Base-by-base conservation (phyloP, 179 eudicot species). In the Beta macrorhiza region DNA sequence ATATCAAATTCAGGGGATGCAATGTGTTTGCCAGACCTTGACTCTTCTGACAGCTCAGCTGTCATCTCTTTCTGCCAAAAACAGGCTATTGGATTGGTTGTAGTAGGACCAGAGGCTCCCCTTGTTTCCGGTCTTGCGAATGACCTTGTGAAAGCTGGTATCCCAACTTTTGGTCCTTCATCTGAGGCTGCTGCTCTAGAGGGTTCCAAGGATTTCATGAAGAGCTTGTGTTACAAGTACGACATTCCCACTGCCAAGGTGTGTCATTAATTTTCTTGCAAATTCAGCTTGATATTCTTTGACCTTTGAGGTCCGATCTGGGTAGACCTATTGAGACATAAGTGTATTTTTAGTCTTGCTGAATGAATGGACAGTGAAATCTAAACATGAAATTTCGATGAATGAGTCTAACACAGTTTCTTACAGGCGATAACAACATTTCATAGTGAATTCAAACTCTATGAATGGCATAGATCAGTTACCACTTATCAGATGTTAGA, bases 181-280 rank as follows among this genome's bases (percentile, higher is more conserved):
- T 88, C 95, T 16, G 93, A 93, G 84, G 99, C 99, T 68, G 96
- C 99, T 78, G 99, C 96, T 72, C 83, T 95, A 17, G 98, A 93
- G 89, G 99, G 99, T 72, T 95, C 99, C 42, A 95, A 95, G 86
- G 90, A 91, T 75, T 93, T 95, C 82, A 95, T 93, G 99, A 95
- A 95, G 89, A 90, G 82, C 42, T 86, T 95, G 88, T 95, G 99
- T 80, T 89, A 89, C 86, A 95, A 95, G 86, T 95, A 95, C 74
- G 94, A 79, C 65, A 93, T 95, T 77, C 99, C 99, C 74, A 95
- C 98, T 56, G 99, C 99, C n/a, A 93, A 93, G 99, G 99, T 95
- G 78, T 68, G 76, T 69, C 68, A 63, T 79, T 44, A 8, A 22
- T 87, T 79, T 37, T 71, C 15, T 76, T 76, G 61, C 70, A 52